phyloP scores from a whole-genome alignment of 208 protist genomes.

The Leishmania mexicana region DNA sequence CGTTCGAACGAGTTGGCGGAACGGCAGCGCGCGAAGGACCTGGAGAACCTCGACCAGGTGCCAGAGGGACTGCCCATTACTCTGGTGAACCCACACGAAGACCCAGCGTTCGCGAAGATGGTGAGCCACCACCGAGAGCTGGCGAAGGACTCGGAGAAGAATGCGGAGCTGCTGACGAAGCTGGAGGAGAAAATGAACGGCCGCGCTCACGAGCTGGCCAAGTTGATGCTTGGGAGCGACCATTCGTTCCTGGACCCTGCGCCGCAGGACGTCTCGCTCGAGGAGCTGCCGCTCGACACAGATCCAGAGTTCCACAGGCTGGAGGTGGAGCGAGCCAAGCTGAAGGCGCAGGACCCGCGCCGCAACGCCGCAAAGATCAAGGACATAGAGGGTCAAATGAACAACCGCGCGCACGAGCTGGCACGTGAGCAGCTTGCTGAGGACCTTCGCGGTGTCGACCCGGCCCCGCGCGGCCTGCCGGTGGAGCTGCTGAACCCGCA shows the following conservation, averaged over 20 bases:
- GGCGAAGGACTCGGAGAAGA: constrained; percentile 41
- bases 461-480: constrained; percentile 56
- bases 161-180: constrained; percentile 41
- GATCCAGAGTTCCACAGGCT: constrained; percentile 69
- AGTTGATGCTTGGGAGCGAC: constrained; percentile 49
- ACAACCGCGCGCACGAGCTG: constrained; percentile 66
- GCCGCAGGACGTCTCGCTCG: constrained; percentile 64
- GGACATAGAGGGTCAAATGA: constrained; percentile 66
- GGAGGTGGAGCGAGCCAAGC: constrained; percentile 64
- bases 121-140: constrained; percentile 60
- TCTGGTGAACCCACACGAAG: constrained; percentile 56
- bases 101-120: constrained; percentile 56
- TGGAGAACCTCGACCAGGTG: constrained; percentile 55
- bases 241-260: constrained; percentile 57
- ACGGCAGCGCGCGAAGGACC: constrained; percentile 57
- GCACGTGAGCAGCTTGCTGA: constrained; percentile 60
- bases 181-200: constrained; percentile 72
- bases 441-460: constrained; percentile 60
- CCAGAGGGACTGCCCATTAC: constrained; percentile 65
- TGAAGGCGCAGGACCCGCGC: constrained; percentile 65
- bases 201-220: constrained; percentile 62
- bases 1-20: constrained; percentile 68
- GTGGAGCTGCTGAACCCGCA: constrained; percentile 62
- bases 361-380: constrained; percentile 59
- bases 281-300: constrained; percentile 59